Base-by-base conservation (phyloP, 2,329 filamentous ascomycete species). In the Paraphoma sp. region DNA sequence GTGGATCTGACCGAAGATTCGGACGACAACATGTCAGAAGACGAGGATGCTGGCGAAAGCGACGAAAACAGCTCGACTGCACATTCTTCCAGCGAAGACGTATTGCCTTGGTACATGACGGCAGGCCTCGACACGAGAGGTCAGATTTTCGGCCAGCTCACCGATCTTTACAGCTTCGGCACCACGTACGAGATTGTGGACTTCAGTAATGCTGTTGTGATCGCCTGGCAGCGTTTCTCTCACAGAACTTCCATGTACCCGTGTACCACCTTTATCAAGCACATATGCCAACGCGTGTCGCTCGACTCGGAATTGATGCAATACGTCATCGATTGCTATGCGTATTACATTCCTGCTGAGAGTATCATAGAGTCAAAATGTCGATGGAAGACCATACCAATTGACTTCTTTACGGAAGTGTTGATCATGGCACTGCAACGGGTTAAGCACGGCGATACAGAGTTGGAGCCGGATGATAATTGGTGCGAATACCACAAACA, bases 401-500 rank as follows among this genome's bases (percentile, higher is more conserved):
- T 41, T 33, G 49, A 40, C 14, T 51, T 51, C 18, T 10, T 45
- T 11, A 45, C 17, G 3, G 49, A 51, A 16, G 29, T 44, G 2
- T n/a, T 38, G 16, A 45, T 45, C 10, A 9, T 42, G n/a, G 16
- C 16, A 3, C n/a, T 42, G 40, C 11, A n/a, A 16, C 4, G 4
- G 8, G n/a, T 16, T 42, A n/a, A 42, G 12, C 14, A n/a, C 6
- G n/a, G 38, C 38, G 14, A n/a, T 18, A 31, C 44, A 1, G 16
- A 29, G 2, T 16, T 11, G 14, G n/a, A 23, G 9, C 16, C 48
- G 4, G 14, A 51, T n/a, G 18, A 36, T 18, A 11, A 30, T 14
- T 51, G 49, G 42, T 51, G 30, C 42, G 42, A 51, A 14, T 45
- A 33, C 16, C 41, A 51, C n/a, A 28, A 44, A 8, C 48, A 45